These are phyloP conservation scores for Berberis vulgaris DNA, from an alignment of 164 flowering plant species.

Conservation along the genomic window DNA sequence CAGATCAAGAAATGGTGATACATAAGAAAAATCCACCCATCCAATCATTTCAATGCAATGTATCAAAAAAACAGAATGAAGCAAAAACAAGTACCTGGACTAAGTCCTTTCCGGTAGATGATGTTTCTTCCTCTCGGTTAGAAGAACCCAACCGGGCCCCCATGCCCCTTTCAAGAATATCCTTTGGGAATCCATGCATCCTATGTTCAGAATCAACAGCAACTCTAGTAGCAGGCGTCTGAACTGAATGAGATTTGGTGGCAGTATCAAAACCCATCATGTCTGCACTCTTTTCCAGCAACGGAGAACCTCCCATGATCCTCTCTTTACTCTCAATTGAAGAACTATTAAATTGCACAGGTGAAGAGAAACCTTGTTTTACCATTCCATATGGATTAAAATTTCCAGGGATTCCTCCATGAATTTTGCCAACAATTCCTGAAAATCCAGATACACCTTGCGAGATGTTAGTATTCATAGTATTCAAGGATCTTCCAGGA, in stretches of 20 bases:
- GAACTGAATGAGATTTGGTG: neutral
- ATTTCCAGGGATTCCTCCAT: constrained; percentile 34
- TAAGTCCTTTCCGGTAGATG: constrained; percentile 23
- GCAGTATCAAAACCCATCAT: neutral
- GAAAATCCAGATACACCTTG: constrained; percentile 12
- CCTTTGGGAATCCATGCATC: constrained; percentile 22
- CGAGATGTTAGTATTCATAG: constrained; percentile 8
- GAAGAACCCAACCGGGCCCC: constrained; percentile 22
- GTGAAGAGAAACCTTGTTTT: constrained; percentile 34
- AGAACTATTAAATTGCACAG: constrained; percentile 24
- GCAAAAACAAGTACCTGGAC: constrained; percentile 36
- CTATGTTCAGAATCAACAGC: constrained; percentile 23
- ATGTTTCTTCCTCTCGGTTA: constrained; percentile 18
- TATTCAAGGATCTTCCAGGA: constrained; percentile 9
- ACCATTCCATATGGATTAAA: constrained; percentile 29
- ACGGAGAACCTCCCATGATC: constrained; percentile 19
- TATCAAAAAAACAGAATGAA: neutral
- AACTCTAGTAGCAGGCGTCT: neutral
- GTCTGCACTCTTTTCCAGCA: constrained; percentile 6
- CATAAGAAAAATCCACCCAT: too few species aligned
- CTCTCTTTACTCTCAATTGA: constrained; percentile 31
- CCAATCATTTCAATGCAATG: too few species aligned
- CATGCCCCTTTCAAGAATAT: constrained; percentile 18
- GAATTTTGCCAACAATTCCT: constrained; percentile 37
- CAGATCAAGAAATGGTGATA: too few species aligned